Percentiles rank a stretch among this genome's conserved stretches.
Conservation (phyloP, 2,329 filamentous ascomycete species). For the Exophiala sp. region DNA sequence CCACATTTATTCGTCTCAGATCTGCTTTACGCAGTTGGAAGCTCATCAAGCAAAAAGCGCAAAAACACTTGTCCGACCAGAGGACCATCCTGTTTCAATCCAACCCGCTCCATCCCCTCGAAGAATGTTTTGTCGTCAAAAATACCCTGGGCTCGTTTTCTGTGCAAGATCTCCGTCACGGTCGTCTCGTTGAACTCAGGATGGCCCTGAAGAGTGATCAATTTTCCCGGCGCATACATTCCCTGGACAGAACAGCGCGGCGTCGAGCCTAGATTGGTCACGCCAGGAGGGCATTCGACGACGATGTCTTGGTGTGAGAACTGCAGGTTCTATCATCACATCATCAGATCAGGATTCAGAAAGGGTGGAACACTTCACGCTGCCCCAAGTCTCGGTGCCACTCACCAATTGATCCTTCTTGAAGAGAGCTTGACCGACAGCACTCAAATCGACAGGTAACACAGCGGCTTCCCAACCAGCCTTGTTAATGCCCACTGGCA, state of each 20-base stretch:
- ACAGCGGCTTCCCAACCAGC: constrained; percentile 75
- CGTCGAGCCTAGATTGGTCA: constrained; percentile 59
- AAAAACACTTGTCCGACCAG: constrained; percentile 66
- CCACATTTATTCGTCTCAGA: too few relatives aligned
- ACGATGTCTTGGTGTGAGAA: constrained; percentile 84
- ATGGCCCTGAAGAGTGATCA: constrained; percentile 77
- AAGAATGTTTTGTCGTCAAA: constrained; percentile 50
- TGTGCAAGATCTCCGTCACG: constrained; percentile 59
- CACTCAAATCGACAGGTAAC: constrained; percentile 59
- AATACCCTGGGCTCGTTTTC: constrained; percentile 48
- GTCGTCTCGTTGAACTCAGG: constrained; percentile 73
- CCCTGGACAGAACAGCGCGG: constrained; percentile 67
- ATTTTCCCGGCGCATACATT: constrained; percentile 60
- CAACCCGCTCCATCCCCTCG: constrained; percentile 61
- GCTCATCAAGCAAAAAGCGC: constrained; percentile 2
- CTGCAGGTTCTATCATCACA: constrained; percentile 48
- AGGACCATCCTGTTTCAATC: constrained; percentile 68
- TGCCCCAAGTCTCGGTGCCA: constrained; percentile 9
- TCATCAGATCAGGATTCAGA: too few relatives aligned
- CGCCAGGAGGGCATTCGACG: constrained; percentile 54
- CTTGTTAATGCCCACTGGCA: constrained; percentile 59
- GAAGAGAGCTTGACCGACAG: constrained; percentile 65
- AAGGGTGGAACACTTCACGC: too few relatives aligned
- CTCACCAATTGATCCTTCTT: constrained; percentile 55
- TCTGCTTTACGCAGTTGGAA: too few relatives aligned